Evolutionary conservation across 1,139 yeast genomes (phyloP).

Genomic region (Debaryomyces coudertii): DNA sequence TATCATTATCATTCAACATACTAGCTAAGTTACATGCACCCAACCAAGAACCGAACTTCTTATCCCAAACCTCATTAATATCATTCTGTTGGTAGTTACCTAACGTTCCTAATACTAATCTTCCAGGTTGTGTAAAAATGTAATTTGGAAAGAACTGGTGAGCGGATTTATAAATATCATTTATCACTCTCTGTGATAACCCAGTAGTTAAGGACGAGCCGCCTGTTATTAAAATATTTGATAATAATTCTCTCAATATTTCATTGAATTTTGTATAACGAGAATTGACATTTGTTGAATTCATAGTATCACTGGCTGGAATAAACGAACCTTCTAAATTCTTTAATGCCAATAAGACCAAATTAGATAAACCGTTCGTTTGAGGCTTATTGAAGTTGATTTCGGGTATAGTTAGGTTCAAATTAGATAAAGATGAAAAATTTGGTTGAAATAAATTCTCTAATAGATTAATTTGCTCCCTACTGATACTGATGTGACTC

Average conservation of each 20-base stretch:
- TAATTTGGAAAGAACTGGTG: conserved; percentile 54
- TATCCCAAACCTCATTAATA: conserved; percentile 50
- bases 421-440: conserved; percentile 31
- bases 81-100: conserved; percentile 32
- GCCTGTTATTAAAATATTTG: conserved; percentile 71
- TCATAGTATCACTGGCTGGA: conserved; percentile 23
- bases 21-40: conserved; percentile 68
- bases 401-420: conserved; percentile 36
- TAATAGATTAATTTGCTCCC: conserved; percentile 47
- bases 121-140: conserved; percentile 27
- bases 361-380: conserved; percentile 45
- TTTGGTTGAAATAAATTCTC: conserved; percentile 62
- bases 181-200: conserved; percentile 60
- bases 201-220: conserved; percentile 63
- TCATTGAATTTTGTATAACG: conserved; percentile 44
- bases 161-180: conserved; percentile 55
- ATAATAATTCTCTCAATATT: conserved; percentile 44
- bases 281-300: conserved; percentile 26
- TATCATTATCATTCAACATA: conserved; percentile 48
- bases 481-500: conserved; percentile 38
- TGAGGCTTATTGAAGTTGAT: conserved; percentile 43
- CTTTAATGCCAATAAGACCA: conserved; percentile 43
- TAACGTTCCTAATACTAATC: conserved; percentile 23
- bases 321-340: conserved; percentile 36
- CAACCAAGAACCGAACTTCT: conserved; percentile 62